Base-by-base conservation (phyloP, 2,329 filamentous ascomycete species). In the Coniochaeta pulveracea region DNA sequence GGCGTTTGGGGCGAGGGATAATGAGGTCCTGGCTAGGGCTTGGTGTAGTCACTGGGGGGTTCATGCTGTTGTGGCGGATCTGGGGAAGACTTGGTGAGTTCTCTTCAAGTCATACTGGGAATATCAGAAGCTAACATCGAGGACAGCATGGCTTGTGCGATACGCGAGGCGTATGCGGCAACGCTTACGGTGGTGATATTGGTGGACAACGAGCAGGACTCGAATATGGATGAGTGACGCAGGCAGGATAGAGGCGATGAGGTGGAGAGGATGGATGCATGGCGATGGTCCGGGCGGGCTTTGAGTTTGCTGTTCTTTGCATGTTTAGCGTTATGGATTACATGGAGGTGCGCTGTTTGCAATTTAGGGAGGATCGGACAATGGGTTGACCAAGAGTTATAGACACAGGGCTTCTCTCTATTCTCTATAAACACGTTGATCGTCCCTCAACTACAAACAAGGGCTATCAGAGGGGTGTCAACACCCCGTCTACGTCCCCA, bases 41-140 rank as follows among this genome's bases (percentile, higher is more conserved):
- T 86, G 81, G 81, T 85, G 80, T 50, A 71, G 78, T 35, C 77
- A 84, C 46, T 83, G 79, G 71, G 81, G 81, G 3, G 55, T 84
- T 45, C 76, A 69, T 47, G 80, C 81, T 1, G 58, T 86, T 12
- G 69, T 85, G 37, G 79, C 79, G 7, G 77, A 85, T 51, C 52
- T 83, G 34, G 61, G 68, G 37, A 72, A 67, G 57, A 85, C 80
- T 11, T 85, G 72, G 71, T 75, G 46, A 52, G 70, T 61, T 30
- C 14, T 33, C 33, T 32, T 34, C 7, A 26, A 12, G n/a, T 19
- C 14, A n/a, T n/a, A 5, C 15, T 10, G 8, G 10, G 12, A 14
- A 19, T 26, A 37, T 29, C 16, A 19, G 9, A 16, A 19, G 34
- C 35, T 24, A 23, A 31, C 28, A 4, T 18, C 4, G 18, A 15